Base-by-base conservation (phyloP, 352 stramenopile genomes). In the Pythium vanterpoolii region DNA sequence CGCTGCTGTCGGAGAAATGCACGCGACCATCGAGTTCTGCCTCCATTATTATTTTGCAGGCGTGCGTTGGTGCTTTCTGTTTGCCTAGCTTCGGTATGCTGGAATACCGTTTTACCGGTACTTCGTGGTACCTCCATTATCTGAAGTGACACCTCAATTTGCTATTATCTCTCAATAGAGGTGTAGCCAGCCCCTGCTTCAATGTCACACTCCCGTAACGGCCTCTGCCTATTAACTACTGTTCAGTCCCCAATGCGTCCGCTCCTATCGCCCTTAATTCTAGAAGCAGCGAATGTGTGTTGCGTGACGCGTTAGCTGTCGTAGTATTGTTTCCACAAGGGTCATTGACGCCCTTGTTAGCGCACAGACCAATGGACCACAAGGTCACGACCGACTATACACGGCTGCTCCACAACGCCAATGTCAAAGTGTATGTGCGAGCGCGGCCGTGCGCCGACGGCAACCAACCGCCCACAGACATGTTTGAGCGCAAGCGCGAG, bases 311-410 rank as follows among this genome's bases (percentile, higher is more conserved):
- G 34, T 42, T n/a, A 18, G 8, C 23, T 18, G 28, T 5, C 43
- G 46, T 23, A n/a, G 56, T 59, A 16, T 48, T 38, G 23, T 38
- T 23, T 60, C 52, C 18, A 16, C 30, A 14, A 21, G 11, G 23
- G 19, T 42, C 36, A 23, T 24, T 24, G n/a, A n/a, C n/a, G n/a
- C n/a, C n/a, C 34, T 21, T 16, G 5, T 2, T n/a, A 8, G 13
- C 1, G 2, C 33, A n/a, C 3, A 42, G 23, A 27, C 18, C 26
- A 60, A 93, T 93, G 84, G 84, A 90, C 64, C 84, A 93, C 71
- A 93, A 89, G 61, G 79, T 93, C 67, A 90, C 83, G 45, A 91
- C 80, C 10, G 84, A 93, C 64, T 93, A 93, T 73, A 93, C 84
- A 26, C 78, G 84, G 30, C 63, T 89, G 59, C 74, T 88, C 9